Percentiles rank a stretch among this genome's conserved stretches.
phyloP scores from a whole-genome alignment of 2,329 filamentous ascomycete species.

The Fusarium sp. region DNA sequence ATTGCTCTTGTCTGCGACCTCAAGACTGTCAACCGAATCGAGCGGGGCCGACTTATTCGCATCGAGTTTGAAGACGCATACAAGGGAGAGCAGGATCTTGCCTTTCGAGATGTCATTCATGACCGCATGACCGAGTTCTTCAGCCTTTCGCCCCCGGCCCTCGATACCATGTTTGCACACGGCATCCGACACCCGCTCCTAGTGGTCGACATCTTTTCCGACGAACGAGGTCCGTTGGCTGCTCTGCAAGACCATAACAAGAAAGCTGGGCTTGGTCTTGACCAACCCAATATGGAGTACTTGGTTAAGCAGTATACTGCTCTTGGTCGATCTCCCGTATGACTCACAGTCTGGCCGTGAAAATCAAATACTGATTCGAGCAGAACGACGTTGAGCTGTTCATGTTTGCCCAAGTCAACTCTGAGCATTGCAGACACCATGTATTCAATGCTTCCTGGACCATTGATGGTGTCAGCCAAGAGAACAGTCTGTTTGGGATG shows the following conservation, averaged over 20 bases:
- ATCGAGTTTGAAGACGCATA: slow-evolving; percentile 70
- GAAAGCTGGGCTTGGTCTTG: slow-evolving; percentile 86
- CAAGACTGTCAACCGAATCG: slow-evolving; percentile 81
- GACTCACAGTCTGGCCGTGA: slow-evolving; percentile 33
- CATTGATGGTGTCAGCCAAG: slow-evolving; percentile 88
- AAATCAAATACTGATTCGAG: slow-evolving; percentile 41
- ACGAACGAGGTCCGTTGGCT: slow-evolving; percentile 75
- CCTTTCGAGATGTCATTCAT: slow-evolving; percentile 81
- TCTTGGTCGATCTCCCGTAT: slow-evolving; percentile 71
- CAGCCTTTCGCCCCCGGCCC: slow-evolving; percentile 75
- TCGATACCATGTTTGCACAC: slow-evolving; percentile 85
- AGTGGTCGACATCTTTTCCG: slow-evolving; percentile 81
- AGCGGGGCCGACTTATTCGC: slow-evolving; percentile 86
- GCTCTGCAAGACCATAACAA: slow-evolving; percentile 88
- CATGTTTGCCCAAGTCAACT: slow-evolving; percentile 99
- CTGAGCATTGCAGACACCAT: slow-evolving; percentile 89
- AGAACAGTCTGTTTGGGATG: slow-evolving; percentile 91
- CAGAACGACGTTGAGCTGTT: slow-evolving; percentile 91
- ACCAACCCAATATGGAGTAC: slow-evolving; percentile 92
- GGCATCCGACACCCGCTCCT: slow-evolving; percentile 74
- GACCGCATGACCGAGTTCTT: slow-evolving; percentile 97
- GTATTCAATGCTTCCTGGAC: slow-evolving; percentile 98
- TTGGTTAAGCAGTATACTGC: slow-evolving; percentile 76
- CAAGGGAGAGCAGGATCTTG: slow-evolving; percentile 63
- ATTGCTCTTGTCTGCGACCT: slow-evolving; percentile 95